Conservation (phyloP, 148 eudicot species). For the Rhododendron simsii region DNA sequence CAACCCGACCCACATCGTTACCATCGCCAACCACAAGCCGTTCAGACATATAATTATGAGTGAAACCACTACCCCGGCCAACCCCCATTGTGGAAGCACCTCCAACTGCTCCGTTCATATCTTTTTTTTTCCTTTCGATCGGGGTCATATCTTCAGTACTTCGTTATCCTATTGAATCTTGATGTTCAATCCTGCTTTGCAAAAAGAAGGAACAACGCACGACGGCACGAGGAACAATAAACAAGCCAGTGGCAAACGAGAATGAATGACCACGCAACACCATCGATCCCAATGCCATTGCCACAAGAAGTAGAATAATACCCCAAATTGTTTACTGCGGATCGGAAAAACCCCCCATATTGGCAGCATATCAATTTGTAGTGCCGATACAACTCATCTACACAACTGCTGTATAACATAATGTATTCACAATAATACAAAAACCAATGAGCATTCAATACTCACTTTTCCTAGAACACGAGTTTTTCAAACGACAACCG, state of each 20-base stretch:
- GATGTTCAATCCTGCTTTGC: slow-evolving; percentile 9
- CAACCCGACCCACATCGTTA: too few relatives aligned
- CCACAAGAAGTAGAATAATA: background rate
- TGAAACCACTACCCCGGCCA: too few relatives aligned
- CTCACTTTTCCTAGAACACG: background rate
- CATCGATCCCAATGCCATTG: background rate
- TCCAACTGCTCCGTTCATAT: too few relatives aligned
- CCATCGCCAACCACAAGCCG: too few relatives aligned
- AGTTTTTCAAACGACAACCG: too few relatives aligned
- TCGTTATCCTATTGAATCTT: background rate
- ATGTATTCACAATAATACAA: background rate
- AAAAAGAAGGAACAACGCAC: slow-evolving; percentile 26
- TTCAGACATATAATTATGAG: too few relatives aligned
- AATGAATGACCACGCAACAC: background rate
- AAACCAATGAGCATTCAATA: background rate
- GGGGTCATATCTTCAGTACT: background rate
- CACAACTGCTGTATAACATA: background rate
- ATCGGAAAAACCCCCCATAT: too few relatives aligned
- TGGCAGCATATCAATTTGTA: background rate
- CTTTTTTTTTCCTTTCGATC: too few relatives aligned
- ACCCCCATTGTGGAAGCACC: too few relatives aligned
- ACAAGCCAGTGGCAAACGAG: slow-evolving; percentile 15
- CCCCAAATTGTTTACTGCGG: too few relatives aligned
- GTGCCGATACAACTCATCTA: too few relatives aligned
- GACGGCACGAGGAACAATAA: slow-evolving; percentile 15